Evolutionary conservation across 2,329 filamentous ascomycete genomes (phyloP).

Genomic region (Emergomyces orientalis): DNA sequence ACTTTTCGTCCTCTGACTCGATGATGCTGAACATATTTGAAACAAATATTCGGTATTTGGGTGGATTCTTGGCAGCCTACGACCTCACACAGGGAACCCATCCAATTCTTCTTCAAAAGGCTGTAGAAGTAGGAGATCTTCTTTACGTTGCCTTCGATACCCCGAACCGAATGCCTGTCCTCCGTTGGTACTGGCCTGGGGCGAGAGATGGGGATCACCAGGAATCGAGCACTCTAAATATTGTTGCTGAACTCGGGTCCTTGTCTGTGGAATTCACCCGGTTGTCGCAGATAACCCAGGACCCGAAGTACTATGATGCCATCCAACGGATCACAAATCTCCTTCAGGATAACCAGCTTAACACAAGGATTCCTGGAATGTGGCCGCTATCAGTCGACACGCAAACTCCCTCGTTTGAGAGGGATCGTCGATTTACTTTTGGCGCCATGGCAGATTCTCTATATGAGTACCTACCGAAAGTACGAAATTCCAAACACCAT

Average conservation of each 20-base stretch:
- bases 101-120: constrained; percentile 42
- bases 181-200: constrained; percentile 19
- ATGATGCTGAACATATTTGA: constrained; percentile 39
- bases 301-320: constrained; percentile 33
- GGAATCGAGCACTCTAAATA: constrained; percentile 19
- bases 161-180: constrained; percentile 21
- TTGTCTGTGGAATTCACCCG: constrained; percentile 36
- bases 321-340: constrained; percentile 28
- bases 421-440: constrained; percentile 40
- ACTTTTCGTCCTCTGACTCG: constrained; percentile 40
- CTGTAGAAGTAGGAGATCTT: constrained; percentile 46
- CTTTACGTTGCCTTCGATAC: constrained; percentile 40
- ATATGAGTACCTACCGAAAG: constrained; percentile 52
- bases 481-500: constrained; percentile 34
- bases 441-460: constrained; percentile 49
- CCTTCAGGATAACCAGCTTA: constrained; percentile 26
- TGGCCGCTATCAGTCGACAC: constrained; percentile 32
- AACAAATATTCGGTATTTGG: constrained; percentile 46
- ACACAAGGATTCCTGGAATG: constrained; percentile 31
- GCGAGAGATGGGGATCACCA: constrained; percentile 20
- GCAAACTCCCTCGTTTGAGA: constrained; percentile 18
- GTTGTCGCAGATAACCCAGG: constrained; percentile 31
- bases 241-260: constrained; percentile 32
- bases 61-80: constrained; percentile 45
- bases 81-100: constrained; percentile 40